A percentile compares a stretch with the other conserved stretches of the same genome.
Conservation (phyloP, 139 green algal genomes). For the Chlamydomonas asymmetrica region DNA sequence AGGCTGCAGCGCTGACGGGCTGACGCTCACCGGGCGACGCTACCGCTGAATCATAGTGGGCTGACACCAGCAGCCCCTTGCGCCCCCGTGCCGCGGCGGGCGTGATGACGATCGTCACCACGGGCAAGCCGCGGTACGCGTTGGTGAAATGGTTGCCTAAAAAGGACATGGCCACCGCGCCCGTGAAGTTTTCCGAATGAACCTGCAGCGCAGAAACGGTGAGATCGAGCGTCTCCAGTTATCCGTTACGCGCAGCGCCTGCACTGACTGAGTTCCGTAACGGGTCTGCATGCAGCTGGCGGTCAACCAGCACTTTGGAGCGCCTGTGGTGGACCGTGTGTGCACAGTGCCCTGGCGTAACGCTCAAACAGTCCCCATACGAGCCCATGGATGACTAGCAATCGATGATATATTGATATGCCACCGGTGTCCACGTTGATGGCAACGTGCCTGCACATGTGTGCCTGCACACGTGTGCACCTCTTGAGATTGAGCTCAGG, state of each 20-base stretch:
- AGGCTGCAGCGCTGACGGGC: too few relatives aligned
- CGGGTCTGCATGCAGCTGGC: too few relatives aligned
- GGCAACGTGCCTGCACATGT: too few relatives aligned
- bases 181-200: slow-evolving; percentile 32
- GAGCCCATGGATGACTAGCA: neutral
- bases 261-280: too few relatives aligned
- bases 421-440: too few relatives aligned
- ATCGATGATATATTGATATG: too few relatives aligned
- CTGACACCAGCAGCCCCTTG: slow-evolving; percentile 22
- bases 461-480: neutral
- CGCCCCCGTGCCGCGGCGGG: slow-evolving; percentile 2
- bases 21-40: slow-evolving; percentile 13
- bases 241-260: too few relatives aligned
- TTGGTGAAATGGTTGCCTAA: slow-evolving; percentile 59
- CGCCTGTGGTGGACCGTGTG: neutral
- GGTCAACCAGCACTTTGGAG: too few relatives aligned
- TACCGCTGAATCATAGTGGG: slow-evolving; percentile 38
- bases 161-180: slow-evolving; percentile 49
- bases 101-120: slow-evolving; percentile 52
- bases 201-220: slow-evolving; percentile 10
- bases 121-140: slow-evolving; percentile 62
- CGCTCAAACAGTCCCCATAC: neutral
- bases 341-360: neutral
- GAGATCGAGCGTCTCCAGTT: too few relatives aligned
- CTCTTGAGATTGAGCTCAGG: neutral